Percentiles rank a stretch among this genome's conserved stretches.
These are phyloP conservation scores for Vairimorpha necatrix DNA, from an alignment of 371 early-diverging fungal species.

Conservation along the genomic window DNA sequence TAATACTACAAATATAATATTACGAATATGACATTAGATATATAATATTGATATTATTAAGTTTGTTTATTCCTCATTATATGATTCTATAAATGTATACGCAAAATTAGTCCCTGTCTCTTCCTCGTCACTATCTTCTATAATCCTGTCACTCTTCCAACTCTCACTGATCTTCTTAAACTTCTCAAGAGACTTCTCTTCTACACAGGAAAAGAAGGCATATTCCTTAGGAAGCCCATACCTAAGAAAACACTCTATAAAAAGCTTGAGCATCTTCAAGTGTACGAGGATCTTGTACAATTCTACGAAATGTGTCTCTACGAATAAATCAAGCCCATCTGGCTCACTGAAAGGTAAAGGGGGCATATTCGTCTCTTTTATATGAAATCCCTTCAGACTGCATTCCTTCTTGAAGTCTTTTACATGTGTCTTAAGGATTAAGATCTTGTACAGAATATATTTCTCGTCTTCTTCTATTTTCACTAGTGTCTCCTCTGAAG, in stretches of 20 bases:
- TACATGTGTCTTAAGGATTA: background rate
- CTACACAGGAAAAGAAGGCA: slow-evolving; percentile 14
- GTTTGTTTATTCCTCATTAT: background rate
- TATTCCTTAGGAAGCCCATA: slow-evolving; percentile 35
- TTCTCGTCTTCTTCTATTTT: slow-evolving; percentile 21
- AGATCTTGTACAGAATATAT: background rate
- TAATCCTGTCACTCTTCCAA: slow-evolving; percentile 30
- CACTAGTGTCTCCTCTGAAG: slow-evolving; percentile 9
- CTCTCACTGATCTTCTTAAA: slow-evolving; percentile 9
- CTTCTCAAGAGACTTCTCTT: slow-evolving; percentile 10
- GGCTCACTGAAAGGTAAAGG: background rate
- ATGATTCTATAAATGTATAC: background rate
- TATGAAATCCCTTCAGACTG: background rate
- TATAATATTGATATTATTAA: too few relatives aligned
- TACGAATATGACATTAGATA: too few relatives aligned
- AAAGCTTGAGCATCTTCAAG: slow-evolving; percentile 20
- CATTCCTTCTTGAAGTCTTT: slow-evolving; percentile 14
- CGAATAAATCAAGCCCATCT: background rate
- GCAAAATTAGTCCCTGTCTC: background rate
- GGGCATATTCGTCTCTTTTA: background rate
- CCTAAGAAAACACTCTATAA: slow-evolving; percentile 27
- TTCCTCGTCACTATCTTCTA: slow-evolving; percentile 22
- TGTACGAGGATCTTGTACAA: slow-evolving; percentile 17
- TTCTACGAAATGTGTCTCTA: slow-evolving; percentile 17
- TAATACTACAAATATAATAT: too few relatives aligned